Base-by-base conservation (phyloP, 768 basidiomycete species). In the Kwoniella newhampshirensis region DNA sequence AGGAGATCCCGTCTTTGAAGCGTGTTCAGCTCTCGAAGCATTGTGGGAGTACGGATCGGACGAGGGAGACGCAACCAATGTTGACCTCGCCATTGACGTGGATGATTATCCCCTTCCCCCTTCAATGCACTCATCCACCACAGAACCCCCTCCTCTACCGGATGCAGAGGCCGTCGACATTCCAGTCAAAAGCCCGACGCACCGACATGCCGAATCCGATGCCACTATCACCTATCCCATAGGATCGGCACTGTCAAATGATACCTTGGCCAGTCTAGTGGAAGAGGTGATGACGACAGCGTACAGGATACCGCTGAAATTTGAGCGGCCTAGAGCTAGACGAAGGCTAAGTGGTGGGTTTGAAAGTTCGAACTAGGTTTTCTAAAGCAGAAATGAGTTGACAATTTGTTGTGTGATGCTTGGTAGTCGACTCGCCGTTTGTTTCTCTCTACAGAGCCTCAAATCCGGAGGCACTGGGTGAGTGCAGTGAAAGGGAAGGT, bases 1-100 rank as follows among this genome's bases (percentile, higher is more conserved):
- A 7, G 40, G 40, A 42, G 40, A 42, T 42, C 32, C 18, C 28
- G 30, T 41, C n/a, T 44, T 44, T 21, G 56, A 51, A 21, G 32
- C 21, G 20, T 58, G 37, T n/a, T 45, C 56, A 11, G 56, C 56
- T 18, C 42, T 58, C 12, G 56, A 58, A 43, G 56, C 56, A 20
- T 39, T 58, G 30, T 58, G 56, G 56, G 56, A 58, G 30, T 58
- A 58, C 50, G 56, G 56, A 6, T 51, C 48, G 12, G 12, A 25
- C 20, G 7, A 32, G 7, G 32, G 32, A 6, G 32, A 32, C 32
- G 32, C 32, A 32, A 32, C 7, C 11, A 43, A 48, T 8, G 45
- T 41, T 1, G 54, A 56, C 36, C 21, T 43, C 30, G 39, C 39
- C n/a, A 40, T 56, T 20, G 46, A 50, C 26, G 21, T 36, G 15